Conservation (phyloP, 1,139 yeast species). For the Hansenula lynferdii region DNA sequence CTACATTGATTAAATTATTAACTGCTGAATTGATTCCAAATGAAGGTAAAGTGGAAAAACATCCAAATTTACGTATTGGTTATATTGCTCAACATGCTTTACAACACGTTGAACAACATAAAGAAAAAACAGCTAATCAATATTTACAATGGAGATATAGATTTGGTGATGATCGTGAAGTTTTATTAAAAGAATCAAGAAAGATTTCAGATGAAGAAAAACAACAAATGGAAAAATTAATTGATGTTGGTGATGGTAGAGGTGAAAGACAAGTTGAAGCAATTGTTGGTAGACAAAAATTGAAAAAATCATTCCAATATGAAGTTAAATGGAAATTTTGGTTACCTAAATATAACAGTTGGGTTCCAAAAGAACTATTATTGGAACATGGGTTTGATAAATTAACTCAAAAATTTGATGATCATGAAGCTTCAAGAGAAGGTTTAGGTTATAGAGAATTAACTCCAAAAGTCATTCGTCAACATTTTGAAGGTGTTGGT, state of each 20-base stretch:
- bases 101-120: conserved; percentile 95
- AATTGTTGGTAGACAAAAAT: conserved; percentile 97
- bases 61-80: conserved; percentile 96
- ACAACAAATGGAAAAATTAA: conserved; percentile 98
- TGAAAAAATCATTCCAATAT: conserved; percentile 99
- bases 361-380: conserved; percentile 96
- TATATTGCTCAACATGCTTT: conserved; percentile 98
- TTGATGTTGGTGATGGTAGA: conserved; percentile 97
- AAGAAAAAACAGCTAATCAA: conserved; percentile 98
- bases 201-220: conserved; percentile 96
- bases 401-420: conserved; percentile 97
- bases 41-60: conserved; percentile 90
- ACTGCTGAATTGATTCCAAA: conserved; percentile 90
- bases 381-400: conserved; percentile 91
- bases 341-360: conserved; percentile 99
- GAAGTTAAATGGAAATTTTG: conserved; percentile 97
- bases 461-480: conserved; percentile 99
- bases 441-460: conserved; percentile 99
- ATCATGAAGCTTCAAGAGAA: conserved; percentile 99
- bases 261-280: conserved; percentile 96
- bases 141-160: conserved; percentile 99
- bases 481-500: conserved; percentile 98
- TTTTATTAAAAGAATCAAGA: conserved; percentile 99
- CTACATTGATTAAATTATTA: conserved; percentile 86
- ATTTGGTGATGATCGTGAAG: conserved; percentile 99